A percentile compares a stretch with the other conserved stretches of the same genome.
Conservation (phyloP, 2,329 filamentous ascomycete genomes). For the Elsinoe fawcettii region DNA sequence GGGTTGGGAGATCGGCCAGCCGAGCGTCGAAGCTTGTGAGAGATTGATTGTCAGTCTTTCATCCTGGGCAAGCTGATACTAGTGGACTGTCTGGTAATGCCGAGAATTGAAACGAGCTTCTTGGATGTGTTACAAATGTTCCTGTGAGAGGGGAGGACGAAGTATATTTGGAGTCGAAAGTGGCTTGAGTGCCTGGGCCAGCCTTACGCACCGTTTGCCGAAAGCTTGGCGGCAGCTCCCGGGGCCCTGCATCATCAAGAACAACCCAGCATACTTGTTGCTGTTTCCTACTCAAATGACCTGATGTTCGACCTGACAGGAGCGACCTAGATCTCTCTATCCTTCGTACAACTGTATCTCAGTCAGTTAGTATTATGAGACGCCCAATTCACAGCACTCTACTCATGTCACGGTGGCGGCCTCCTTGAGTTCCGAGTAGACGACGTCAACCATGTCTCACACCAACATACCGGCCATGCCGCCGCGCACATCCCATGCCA, state of each 20-base stretch:
- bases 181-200: not conserved
- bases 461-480: not conserved
- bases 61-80: not conserved
- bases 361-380: not conserved
- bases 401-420: not conserved
- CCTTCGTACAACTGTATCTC: not conserved
- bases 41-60: not conserved
- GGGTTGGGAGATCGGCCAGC: not conserved
- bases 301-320: not conserved
- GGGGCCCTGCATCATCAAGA: not conserved
- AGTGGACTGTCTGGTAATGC: not conserved
- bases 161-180: not conserved
- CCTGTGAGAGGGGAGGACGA: not conserved
- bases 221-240: not conserved
- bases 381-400: not conserved
- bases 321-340: not conserved
- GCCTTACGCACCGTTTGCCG: not conserved
- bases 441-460: constrained; percentile 14
- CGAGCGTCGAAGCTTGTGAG: not conserved
- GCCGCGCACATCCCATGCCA: not conserved
- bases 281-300: not conserved
- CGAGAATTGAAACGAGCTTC: not conserved
- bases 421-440: not conserved
- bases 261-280: not conserved
- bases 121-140: not conserved